Base-by-base conservation (phyloP, 768 basidiomycete species). In the Serendipita sp. region DNA sequence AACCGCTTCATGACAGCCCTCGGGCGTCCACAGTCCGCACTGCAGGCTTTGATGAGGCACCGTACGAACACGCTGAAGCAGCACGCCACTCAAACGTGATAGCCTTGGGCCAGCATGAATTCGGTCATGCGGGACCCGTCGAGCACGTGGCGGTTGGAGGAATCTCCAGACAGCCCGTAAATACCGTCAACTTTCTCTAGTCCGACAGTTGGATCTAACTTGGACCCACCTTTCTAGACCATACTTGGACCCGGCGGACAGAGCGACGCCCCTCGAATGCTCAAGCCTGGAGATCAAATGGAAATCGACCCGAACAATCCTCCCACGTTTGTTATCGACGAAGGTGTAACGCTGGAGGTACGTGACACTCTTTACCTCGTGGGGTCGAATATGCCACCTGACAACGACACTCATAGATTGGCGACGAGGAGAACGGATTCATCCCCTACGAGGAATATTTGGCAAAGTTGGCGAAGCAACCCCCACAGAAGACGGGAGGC, bases 331-430 rank as follows among this genome's bases (percentile, higher is more conserved):
- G 56, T 60, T n/a, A 37, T 60, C 35, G 56, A 60, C 35, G 56
- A 60, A 35, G 56, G 56, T n/a, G 56, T 60, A n/a, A 60, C 56
- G 56, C 56, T 60, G 2, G 56, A 60, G 56, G 56, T 60, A 24
- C 56, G 56, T 60, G 18, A 16, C 3, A 8, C n/a, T 28, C n/a
- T 60, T 53, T n/a, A n/a, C 35, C 16, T 60, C 34, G 56, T 4
- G 24, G 38, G 15, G 16, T 37, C 28, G 24, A 24, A 32, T 24
- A 18, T 51, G 18, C 16, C 16, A n/a, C 11, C 53, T 54, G 53
- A 54, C 28, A 60, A 7, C 56, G 24, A 3, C 16, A 4, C 56
- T 3, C 48, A 18, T 35, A 60, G 56, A 60, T 60, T 37, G 56
- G 56, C 5, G 56, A 60, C 35, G 56, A 60, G 35, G 56, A 60